Evolutionary conservation across 2,329 filamentous ascomycete species (phyloP).

Genomic region (Fusarium citri): DNA sequence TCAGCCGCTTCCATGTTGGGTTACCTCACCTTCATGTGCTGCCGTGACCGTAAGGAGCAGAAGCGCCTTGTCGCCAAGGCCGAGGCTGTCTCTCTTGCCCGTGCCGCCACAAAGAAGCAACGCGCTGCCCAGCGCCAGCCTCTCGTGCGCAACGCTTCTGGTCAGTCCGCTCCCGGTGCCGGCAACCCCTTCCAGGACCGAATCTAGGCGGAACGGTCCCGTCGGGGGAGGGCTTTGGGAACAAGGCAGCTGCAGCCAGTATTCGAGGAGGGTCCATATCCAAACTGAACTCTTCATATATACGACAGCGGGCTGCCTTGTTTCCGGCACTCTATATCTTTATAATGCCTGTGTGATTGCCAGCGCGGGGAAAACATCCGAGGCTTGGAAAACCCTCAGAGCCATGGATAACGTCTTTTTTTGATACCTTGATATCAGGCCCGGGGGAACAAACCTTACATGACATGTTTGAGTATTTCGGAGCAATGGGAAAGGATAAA

Average conservation of each 20-base stretch:
- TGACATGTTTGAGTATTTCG: constrained; percentile 43
- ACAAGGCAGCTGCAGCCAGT: constrained; percentile 35
- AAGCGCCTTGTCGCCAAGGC: constrained; percentile 57
- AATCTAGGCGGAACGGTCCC: constrained; percentile 44
- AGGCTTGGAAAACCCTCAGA: constrained; percentile 21
- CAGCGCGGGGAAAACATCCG: constrained; percentile 16
- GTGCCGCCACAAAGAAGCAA: constrained; percentile 60
- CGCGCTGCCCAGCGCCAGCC: constrained; percentile 52
- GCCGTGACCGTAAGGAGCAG: constrained; percentile 60
- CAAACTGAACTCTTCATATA: background rate
- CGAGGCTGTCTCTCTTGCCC: constrained; percentile 63
- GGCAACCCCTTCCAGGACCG: constrained; percentile 55
- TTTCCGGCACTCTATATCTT: constrained; percentile 10
- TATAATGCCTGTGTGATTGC: constrained; percentile 23
- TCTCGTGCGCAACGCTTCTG: constrained; percentile 51
- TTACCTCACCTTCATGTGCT: constrained; percentile 63
- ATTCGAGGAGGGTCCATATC: constrained; percentile 28
- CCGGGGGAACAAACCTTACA: constrained; percentile 34
- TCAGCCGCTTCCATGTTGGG: constrained; percentile 53
- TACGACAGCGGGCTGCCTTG: background rate
- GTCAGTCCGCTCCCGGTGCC: constrained; percentile 34
- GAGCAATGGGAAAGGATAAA: constrained; percentile 43
- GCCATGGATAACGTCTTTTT: constrained; percentile 38
- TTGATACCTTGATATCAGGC: constrained; percentile 44
- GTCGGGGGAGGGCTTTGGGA: constrained; percentile 27